Base-by-base conservation (phyloP, 2,329 filamentous ascomycete genomes). In the Zasmidium cellare region DNA sequence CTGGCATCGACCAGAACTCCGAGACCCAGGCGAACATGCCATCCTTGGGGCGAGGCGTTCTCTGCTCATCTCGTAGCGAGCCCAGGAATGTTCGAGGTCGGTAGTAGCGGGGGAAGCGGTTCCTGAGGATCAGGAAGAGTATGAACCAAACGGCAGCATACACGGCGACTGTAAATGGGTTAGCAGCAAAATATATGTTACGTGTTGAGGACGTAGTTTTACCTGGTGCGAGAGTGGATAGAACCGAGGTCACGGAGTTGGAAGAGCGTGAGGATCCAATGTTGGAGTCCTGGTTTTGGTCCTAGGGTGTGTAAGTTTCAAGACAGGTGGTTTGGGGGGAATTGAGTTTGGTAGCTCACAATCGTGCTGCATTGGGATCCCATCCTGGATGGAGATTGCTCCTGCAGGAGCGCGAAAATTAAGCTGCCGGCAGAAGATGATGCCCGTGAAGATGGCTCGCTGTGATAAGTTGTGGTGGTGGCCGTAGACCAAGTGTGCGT, bases 1-100 rank as follows among this genome's bases (percentile, higher is more conserved):
- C 92, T 2, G 83, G 80, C 19, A 86, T 74, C 46, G 77, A 76
- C 53, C 79, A 75, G 67, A 84, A 83, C 0, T 79, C 74, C 23
- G 72, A 70, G 38, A 80, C 61, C 78, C 79, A 82, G 55, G 65
- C 69, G 59, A 73, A 64, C 16, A 74, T 23, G 56, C 70, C 69
- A 64, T 69, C 65, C 3, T 67, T 66, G 14, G 73, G 58, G 24
- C 65, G 67, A 22, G 78, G 78, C 14, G 77, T 75, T 23, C 75
- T 75, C 59, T 77, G 70, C 55, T 75, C 74, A 49, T 63, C 58
- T 23, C 72, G 71, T 16, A 80, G 67, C 9, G 73, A 77, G n/a
- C 74, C 74, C 19, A 80, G 68, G 58, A 75, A 79, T 1, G 77
- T 79, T 56, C 77, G 69, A 3, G 78, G 77, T 38, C 71, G 71